Percentiles rank a stretch among this genome's conserved stretches.
These are phyloP conservation scores for Candida germanica DNA, from an alignment of 805 yeast species.

Conservation along the genomic window DNA sequence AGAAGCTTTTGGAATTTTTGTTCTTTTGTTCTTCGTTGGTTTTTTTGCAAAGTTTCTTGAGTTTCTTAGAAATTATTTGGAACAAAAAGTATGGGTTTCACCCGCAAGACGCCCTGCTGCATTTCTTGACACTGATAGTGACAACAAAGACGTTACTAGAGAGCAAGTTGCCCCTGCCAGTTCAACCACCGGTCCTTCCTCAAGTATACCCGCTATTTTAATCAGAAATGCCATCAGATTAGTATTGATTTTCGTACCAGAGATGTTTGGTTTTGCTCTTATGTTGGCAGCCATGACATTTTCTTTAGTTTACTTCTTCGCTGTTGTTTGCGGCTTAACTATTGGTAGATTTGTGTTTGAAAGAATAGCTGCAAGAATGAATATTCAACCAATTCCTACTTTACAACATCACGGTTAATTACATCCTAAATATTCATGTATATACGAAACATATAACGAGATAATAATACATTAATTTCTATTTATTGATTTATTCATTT, in stretches of 20 bases:
- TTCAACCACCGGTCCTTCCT: not conserved
- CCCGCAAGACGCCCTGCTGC: conserved; percentile 23
- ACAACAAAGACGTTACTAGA: not conserved
- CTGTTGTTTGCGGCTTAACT: conserved; percentile 65
- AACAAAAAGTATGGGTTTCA: conserved; percentile 57
- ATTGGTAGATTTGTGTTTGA: conserved; percentile 70
- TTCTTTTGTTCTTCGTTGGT: conserved; percentile 55
- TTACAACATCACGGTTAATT: conserved; percentile 7
- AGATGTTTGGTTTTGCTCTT: conserved; percentile 65
- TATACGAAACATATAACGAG: not conserved
- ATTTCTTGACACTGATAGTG: conserved; percentile 16
- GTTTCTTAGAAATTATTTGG: conserved; percentile 60
- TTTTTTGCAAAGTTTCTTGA: conserved; percentile 58
- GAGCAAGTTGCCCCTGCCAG: not conserved
- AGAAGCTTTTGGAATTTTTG: conserved; percentile 71
- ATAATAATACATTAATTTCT: not conserved
- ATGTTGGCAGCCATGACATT: conserved; percentile 81
- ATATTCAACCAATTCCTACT: conserved; percentile 11
- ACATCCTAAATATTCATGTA: not conserved
- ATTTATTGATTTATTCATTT: conserved; percentile 1
- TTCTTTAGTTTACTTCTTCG: conserved; percentile 66
- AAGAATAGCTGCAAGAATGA: conserved; percentile 44
- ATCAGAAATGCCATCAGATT: conserved; percentile 55
- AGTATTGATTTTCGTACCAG: conserved; percentile 54
- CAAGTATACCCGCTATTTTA: conserved; percentile 7